Base-by-base conservation (phyloP, 2,329 filamentous ascomycete species). In the Diaporthe caulivora region DNA sequence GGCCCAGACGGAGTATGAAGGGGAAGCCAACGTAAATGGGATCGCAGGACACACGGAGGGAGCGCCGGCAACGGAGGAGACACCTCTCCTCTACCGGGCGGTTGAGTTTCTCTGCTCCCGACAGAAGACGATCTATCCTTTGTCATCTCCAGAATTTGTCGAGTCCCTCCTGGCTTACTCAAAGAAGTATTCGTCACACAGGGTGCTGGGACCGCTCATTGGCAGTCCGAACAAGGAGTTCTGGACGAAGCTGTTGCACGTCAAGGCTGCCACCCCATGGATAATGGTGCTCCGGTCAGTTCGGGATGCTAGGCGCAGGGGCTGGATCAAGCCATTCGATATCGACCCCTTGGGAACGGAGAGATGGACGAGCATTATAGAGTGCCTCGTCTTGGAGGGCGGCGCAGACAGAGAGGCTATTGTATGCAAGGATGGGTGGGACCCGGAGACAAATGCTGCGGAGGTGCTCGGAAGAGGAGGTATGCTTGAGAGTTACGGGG, bases 71-170 rank as follows among this genome's bases (percentile, higher is more conserved):
- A 51, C 18, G 44, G 42, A 67, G 29, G 47, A 58, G 1, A 81
- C 80, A 4, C 82, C 81, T 9, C 75, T 83, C 1, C 65, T 83
- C 1, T 73, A 78, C 0, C 81, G 82, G 44, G 81, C 81, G 1
- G 79, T 78, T 1, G 81, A 83, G 51, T 82, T 81, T 31, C 76
- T 82, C 24, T 82, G 80, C 72, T 81, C 81, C 0, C 78, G 81
- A 13, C 78, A 80, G 54, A 80, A 80, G 57, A 81, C 81, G 7
- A 81, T 83, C 42, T 83, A 79, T 65, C 82, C 82, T 0, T 76
- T 80, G 2, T 83, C 82, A 0, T 77, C 78, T 37, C 79, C 80
- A 4, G 40, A 34, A 15, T 18, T 72, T 21, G 71, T 72, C 21
- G 44, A 24, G 26, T 53, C 53, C 0, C 76, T 83, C 3, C 75